Evolutionary conservation across 345 rosid species (phyloP).

Genomic region (Arabidopsis thaliana): TAIR10.1 NC_003071.7:10118001-10118500

Average conservation of each 20-base stretch:
- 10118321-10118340: conserved; percentile 30
- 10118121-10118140: neutral
- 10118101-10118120: neutral
- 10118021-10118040: conserved; percentile 27
- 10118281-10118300: conserved; percentile 47
- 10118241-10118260: conserved; percentile 42
- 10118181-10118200: conserved; percentile 1
- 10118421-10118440: conserved; percentile 15
- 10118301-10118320: conserved; percentile 44
- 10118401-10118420: conserved; percentile 44
- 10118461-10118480: conserved; percentile 39
- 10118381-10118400: conserved; percentile 42
- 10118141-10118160: neutral
- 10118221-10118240: conserved; percentile 46
- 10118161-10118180: conserved; percentile 1
- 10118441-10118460: conserved; percentile 40
- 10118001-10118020: conserved; percentile 39
- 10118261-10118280: conserved; percentile 42
- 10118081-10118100: neutral
- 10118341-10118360: conserved; percentile 4
- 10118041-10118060: conserved; percentile 15
- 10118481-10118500: conserved; percentile 35
- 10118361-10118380: conserved; percentile 19
- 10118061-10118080: neutral
- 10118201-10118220: conserved; percentile 35